A percentile compares a stretch with the other conserved stretches of the same genome.
Conservation (phyloP, 768 basidiomycete genomes). For the Tephrocybe sp. region DNA sequence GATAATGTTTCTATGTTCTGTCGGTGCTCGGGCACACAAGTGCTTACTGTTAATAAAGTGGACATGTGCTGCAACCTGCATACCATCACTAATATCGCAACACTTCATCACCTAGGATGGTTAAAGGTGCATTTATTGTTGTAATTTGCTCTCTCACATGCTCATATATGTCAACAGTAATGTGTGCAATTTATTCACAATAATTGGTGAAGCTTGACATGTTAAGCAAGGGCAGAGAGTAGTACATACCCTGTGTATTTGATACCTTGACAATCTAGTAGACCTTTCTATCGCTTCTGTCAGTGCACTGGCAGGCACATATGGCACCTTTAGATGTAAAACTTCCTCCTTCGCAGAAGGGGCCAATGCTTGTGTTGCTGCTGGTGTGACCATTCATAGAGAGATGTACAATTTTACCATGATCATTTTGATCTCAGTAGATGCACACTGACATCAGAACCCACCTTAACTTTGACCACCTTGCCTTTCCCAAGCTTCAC, state of each 20-base stretch:
- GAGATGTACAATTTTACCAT: too few species aligned
- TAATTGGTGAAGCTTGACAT: constrained; percentile 33
- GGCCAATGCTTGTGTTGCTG: too few species aligned
- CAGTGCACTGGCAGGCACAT: too few species aligned
- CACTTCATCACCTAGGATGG: constrained; percentile 65
- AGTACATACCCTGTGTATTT: constrained; percentile 6
- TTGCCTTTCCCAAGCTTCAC: too few species aligned
- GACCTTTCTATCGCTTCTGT: background rate
- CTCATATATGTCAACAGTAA: constrained; percentile 32
- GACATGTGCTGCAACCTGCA: constrained; percentile 72
- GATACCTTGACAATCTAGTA: too few species aligned
- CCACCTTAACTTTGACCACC: too few species aligned
- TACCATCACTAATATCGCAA: constrained; percentile 83
- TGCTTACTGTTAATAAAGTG: constrained; percentile 67
- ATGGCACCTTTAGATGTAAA: too few species aligned
- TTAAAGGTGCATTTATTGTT: constrained; percentile 53
- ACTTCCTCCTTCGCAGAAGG: too few species aligned
- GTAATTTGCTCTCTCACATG: background rate
- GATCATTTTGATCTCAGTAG: too few species aligned
- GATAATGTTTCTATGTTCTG: constrained; percentile 88
- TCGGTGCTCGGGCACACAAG: constrained; percentile 84
- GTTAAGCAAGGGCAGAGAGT: background rate
- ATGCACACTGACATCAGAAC: too few species aligned
- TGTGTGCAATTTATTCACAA: constrained; percentile 43
- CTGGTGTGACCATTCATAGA: too few species aligned